Evolutionary conservation across 2,329 filamentous ascomycete species (phyloP).

Genomic region (Madurella fahalii): DNA sequence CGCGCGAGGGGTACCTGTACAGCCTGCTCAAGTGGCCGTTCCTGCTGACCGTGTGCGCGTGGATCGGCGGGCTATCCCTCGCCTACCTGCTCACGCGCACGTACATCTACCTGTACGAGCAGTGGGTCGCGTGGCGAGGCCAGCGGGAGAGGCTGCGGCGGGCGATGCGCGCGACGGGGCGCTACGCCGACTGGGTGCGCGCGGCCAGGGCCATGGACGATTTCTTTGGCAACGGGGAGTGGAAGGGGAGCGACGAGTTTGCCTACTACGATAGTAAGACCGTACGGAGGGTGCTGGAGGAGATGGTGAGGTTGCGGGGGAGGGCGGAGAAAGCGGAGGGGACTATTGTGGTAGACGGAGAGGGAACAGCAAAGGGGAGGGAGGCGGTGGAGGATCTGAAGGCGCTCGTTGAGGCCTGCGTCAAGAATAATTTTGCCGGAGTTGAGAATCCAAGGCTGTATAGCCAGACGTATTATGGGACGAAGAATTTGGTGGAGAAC

Average conservation of each 20-base stretch:
- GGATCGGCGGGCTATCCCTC: constrained; percentile 69
- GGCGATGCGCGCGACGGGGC: constrained; percentile 66
- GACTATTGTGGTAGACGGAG: constrained; percentile 23
- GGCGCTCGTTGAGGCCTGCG: constrained; percentile 76
- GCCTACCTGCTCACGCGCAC: constrained; percentile 77
- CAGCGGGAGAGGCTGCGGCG: constrained; percentile 66
- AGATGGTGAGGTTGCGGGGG: constrained; percentile 64
- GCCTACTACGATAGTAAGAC: constrained; percentile 88
- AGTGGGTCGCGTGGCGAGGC: constrained; percentile 85
- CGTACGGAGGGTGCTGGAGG: constrained; percentile 69
- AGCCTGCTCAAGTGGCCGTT: constrained; percentile 88
- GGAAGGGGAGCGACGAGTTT: constrained; percentile 74
- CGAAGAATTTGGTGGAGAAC: constrained; percentile 88
- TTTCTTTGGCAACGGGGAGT: constrained; percentile 74
- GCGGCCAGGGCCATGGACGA: constrained; percentile 75
- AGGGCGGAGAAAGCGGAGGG: constrained; percentile 47
- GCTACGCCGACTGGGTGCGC: constrained; percentile 78
- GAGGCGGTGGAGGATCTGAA: constrained; percentile 71
- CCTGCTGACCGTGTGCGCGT: constrained; percentile 71
- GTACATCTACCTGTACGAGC: constrained; percentile 92
- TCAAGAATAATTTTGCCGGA: constrained; percentile 97
- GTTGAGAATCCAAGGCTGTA: constrained; percentile 94
- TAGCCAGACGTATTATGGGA: constrained; percentile 95
- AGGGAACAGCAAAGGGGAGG: constrained; percentile 33
- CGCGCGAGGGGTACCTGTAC: constrained; percentile 89